A percentile compares a stretch with the other conserved stretches of the same genome.
Evolutionary conservation across 2,329 filamentous ascomycete species (phyloP).

Genomic region (Fusarium sp.): DNA sequence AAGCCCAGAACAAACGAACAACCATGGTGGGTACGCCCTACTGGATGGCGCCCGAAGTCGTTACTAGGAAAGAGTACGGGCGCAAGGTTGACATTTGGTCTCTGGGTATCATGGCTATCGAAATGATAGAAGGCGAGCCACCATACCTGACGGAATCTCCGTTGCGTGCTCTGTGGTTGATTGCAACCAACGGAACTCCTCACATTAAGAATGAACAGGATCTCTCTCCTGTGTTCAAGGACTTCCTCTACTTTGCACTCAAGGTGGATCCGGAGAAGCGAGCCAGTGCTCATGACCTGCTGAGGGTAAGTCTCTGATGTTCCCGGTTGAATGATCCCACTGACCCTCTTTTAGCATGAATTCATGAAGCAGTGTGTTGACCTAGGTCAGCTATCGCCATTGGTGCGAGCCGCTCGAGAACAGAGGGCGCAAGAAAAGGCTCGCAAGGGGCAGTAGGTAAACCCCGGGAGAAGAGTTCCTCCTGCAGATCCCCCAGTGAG

Average conservation of each 20-base stretch:
- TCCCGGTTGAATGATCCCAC: conserved; percentile 42
- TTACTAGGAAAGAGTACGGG: conserved; percentile 96
- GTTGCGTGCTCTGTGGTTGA: conserved; percentile 89
- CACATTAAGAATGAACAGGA: conserved; percentile 92
- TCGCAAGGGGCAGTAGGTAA: conserved; percentile 61
- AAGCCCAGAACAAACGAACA: conserved; percentile 94
- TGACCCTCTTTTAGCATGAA: conserved; percentile 66
- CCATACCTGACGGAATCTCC: conserved; percentile 96
- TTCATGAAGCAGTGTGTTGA: conserved; percentile 83
- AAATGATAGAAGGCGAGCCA: conserved; percentile 99
- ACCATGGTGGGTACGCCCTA: conserved; percentile 99
- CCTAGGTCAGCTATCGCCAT: conserved; percentile 78
- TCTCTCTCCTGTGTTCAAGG: conserved; percentile 81
- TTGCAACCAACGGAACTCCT: conserved; percentile 95
- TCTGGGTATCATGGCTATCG: conserved; percentile 98
- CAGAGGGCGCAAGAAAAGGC: conserved; percentile 87
- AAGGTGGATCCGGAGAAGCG: conserved; percentile 98
- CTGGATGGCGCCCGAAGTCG: conserved; percentile 99
- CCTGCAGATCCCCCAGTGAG: conserved; percentile 12
- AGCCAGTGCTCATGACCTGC: conserved; percentile 90
- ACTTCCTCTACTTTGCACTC: conserved; percentile 91
- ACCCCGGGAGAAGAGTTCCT: conserved; percentile 30
- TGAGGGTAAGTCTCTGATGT: conserved; percentile 71
- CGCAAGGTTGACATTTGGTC: conserved; percentile 99
- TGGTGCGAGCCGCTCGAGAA: conserved; percentile 85